Conservation (phyloP, 192 early-diverging fungal species). For the Podila clonocystis region DNA sequence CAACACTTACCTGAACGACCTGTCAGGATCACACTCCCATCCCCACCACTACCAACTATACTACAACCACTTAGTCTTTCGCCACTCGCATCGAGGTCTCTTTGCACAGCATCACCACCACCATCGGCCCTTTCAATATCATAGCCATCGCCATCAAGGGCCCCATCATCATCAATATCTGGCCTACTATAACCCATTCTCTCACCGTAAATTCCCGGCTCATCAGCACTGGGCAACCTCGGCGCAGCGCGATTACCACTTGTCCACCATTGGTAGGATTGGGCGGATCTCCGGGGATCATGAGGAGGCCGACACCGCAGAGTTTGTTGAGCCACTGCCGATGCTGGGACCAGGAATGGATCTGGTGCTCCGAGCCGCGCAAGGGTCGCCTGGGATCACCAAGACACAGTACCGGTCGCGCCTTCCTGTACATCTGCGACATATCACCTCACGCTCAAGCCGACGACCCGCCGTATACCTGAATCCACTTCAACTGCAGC, state of each 20-base stretch:
- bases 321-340: background rate
- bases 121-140: background rate
- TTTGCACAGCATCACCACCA: background rate
- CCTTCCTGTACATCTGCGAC: constrained; percentile 40
- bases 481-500: constrained; percentile 11
- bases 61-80: background rate
- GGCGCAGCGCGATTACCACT: constrained; percentile 39
- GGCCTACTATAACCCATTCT: constrained; percentile 18
- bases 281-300: background rate
- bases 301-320: background rate
- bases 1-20: background rate
- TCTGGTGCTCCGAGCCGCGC: constrained; percentile 17
- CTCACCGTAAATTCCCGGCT: constrained; percentile 42
- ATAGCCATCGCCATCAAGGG: constrained; percentile 5
- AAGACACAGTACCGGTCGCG: constrained; percentile 20
- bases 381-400: constrained; percentile 13
- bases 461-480: constrained; percentile 28
- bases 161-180: constrained; percentile 12
- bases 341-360: constrained; percentile 11
- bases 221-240: constrained; percentile 36
- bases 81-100: background rate
- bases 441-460: constrained; percentile 38
- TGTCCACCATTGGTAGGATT: constrained; percentile 32
- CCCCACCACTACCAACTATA: constrained; percentile 9
- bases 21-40: background rate